Evolutionary conservation across 495 filamentous ascomycete genomes (phyloP).

Genomic region (Xylaria bambusicola): DNA sequence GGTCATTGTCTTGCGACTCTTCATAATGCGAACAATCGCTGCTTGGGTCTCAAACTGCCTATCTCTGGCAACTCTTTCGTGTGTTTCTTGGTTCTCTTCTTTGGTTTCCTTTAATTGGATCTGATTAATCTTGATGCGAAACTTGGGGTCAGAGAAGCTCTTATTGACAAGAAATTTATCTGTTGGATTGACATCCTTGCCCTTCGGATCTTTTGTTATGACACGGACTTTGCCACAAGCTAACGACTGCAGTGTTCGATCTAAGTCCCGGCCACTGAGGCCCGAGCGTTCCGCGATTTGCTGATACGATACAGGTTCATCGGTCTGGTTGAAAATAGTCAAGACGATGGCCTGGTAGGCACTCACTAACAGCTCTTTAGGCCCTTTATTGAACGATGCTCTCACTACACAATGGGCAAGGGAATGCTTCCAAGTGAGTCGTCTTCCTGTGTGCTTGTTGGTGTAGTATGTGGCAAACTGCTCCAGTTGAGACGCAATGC

Average conservation of each 20-base stretch:
- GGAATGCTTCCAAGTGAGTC: slow-evolving; percentile 88
- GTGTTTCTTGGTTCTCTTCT: slow-evolving; percentile 86
- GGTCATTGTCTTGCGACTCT: slow-evolving; percentile 82
- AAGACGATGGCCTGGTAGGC: slow-evolving; percentile 91
- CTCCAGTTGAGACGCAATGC: slow-evolving; percentile 65
- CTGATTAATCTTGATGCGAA: slow-evolving; percentile 96
- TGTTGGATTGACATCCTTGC: slow-evolving; percentile 70
- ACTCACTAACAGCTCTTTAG: slow-evolving; percentile 83
- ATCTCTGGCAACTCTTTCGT: slow-evolving; percentile 85
- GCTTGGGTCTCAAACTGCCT: slow-evolving; percentile 95
- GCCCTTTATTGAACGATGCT: slow-evolving; percentile 72
- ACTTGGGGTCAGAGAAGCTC: slow-evolving; percentile 75
- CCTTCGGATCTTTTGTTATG: slow-evolving; percentile 82
- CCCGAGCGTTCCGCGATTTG: slow-evolving; percentile 71
- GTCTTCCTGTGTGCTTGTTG: slow-evolving; percentile 80
- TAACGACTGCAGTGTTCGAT: slow-evolving; percentile 89
- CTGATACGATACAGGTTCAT: slow-evolving; percentile 52
- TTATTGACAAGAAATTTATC: slow-evolving; percentile 83
- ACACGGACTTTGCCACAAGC: slow-evolving; percentile 88
- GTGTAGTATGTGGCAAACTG: slow-evolving; percentile 82
- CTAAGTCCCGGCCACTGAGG: slow-evolving; percentile 68
- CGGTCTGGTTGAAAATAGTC: slow-evolving; percentile 82
- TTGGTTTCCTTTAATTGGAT: slow-evolving; percentile 93
- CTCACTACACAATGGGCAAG: slow-evolving; percentile 83
- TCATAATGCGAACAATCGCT: slow-evolving; percentile 96